Evolutionary conservation across 352 stramenopile species (phyloP), one percentile per base, ranked within the genome.

Genomic region (Bremia lactucae): DNA sequence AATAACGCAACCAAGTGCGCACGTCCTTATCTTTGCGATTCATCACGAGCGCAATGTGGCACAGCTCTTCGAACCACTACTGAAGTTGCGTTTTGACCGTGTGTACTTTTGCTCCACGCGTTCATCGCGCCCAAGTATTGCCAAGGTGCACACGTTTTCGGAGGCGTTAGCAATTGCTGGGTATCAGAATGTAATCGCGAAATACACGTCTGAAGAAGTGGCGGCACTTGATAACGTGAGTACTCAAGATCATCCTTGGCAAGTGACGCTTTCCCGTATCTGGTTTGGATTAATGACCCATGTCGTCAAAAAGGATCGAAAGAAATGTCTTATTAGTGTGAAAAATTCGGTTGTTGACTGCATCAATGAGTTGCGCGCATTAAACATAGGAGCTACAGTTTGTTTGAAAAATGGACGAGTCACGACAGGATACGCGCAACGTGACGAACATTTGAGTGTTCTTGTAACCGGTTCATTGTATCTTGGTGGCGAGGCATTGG

Each of bases 21-120:
- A 54, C 21, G 68, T 76, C 38, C 57, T 90, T 20, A 59, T 87
- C 41, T 90, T 90, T 60, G 84, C 77, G 42, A 87, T 83, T 54
- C 75, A 87, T 62, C 74, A 87, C 58, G 77, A 90, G 40, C 77
- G 77, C 44, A 83, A 90, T 50, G 71, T 90, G 33, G 74, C 70
- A 18, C 52, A 59, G 25, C 54, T 90, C 13, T 67, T 89, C 13
- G 52, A 69, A 25, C 69, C 77, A 25, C 60, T 87, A 52, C 39
- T 90, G 16, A 50, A 50, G 11, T 52, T 78, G 31, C 36, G 48
- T n/a, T 90, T 87, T 40, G 72, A 85, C 42, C 72, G 59, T 47
- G 69, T 87, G 2, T 85, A 87, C 64, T 87, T 90, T 51, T 82
- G 70, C 22, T 66, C 72, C 1, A 87, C 75, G 21, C 62, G 61